These are phyloP conservation scores for Crithidia bombi DNA, from an alignment of 208 protist genomes.

Conservation along the genomic window DNA sequence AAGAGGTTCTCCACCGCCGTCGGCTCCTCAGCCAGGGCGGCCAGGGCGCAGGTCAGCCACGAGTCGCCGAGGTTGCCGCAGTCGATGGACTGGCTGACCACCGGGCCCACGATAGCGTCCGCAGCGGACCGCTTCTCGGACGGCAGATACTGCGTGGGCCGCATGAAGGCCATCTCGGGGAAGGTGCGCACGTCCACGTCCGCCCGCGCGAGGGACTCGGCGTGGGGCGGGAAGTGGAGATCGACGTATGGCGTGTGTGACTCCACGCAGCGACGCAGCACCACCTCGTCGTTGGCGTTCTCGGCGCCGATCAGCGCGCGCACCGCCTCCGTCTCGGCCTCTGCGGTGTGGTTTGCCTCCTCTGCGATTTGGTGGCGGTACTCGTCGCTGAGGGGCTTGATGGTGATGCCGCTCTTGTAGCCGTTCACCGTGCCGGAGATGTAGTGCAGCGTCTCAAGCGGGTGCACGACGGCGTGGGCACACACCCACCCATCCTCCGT, in stretches of 20 bases:
- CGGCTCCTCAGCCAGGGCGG: constrained; percentile 46
- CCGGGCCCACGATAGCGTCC: constrained; percentile 36
- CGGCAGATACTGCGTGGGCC: constrained; percentile 33
- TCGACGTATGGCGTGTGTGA: constrained; percentile 49
- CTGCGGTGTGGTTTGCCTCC: constrained; percentile 18
- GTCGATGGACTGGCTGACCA: constrained; percentile 56
- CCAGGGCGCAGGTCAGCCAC: constrained; percentile 57
- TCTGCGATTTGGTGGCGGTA: constrained; percentile 27
- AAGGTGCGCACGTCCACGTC: constrained; percentile 47
- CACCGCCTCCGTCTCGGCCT: constrained; percentile 38
- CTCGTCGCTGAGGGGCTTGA: constrained; percentile 37
- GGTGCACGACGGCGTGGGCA: constrained; percentile 49
- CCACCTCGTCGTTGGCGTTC: constrained; percentile 42
- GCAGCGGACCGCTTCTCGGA: constrained; percentile 21
- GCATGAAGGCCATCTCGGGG: constrained; percentile 43
- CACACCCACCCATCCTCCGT: constrained; percentile 42
- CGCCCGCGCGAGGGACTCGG: constrained; percentile 31
- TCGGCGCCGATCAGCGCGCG: constrained; percentile 31
- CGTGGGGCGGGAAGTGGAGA: constrained; percentile 42
- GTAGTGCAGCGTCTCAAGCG: constrained; percentile 55
- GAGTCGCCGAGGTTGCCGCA: constrained; percentile 67
- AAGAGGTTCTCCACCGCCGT: constrained; percentile 37
- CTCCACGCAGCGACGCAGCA: constrained; percentile 42
- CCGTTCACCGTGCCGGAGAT: constrained; percentile 42
- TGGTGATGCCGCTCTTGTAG: constrained; percentile 42